Evolutionary conservation across 2,329 filamentous ascomycete genomes (phyloP).

Genomic region (Coniosporium tulheliwenetii): DNA sequence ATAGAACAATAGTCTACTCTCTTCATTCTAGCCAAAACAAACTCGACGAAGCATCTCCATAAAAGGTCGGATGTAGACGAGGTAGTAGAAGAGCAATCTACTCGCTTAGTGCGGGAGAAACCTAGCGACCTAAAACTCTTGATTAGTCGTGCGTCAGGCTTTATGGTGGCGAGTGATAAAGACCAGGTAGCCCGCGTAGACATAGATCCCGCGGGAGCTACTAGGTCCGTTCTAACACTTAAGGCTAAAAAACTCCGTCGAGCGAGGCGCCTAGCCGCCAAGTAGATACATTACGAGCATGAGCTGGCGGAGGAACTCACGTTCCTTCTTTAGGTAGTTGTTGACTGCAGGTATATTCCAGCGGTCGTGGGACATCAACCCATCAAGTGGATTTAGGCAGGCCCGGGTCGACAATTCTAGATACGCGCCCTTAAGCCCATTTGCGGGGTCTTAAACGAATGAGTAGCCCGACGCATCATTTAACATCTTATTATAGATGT

Average conservation of each 20-base stretch:
- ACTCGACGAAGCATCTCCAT: constrained; percentile 1
- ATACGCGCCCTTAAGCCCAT: not conserved
- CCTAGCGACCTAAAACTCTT: not conserved
- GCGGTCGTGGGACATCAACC: not conserved
- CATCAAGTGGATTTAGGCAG: not conserved
- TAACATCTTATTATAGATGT: not conserved
- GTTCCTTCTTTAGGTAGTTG: not conserved
- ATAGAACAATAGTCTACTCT: constrained; percentile 1
- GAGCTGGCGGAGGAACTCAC: not conserved
- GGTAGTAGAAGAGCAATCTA: too few relatives aligned
- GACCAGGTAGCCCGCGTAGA: not conserved
- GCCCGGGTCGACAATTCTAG: not conserved
- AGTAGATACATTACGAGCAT: not conserved
- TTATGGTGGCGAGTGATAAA: not conserved
- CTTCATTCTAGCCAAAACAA: not conserved
- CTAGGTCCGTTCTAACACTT: not conserved
- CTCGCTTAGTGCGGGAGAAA: not conserved
- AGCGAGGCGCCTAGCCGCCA: not conserved
- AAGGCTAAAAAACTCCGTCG: not conserved
- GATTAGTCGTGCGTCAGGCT: not conserved
- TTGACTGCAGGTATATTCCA: not conserved
- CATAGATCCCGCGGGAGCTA: not conserved
- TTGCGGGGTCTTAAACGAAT: not conserved
- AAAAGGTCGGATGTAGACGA: not conserved
- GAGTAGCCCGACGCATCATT: not conserved